phyloP scores from a whole-genome alignment of 2,329 filamentous ascomycete species.

The Macroventuria anomochaeta region DNA sequence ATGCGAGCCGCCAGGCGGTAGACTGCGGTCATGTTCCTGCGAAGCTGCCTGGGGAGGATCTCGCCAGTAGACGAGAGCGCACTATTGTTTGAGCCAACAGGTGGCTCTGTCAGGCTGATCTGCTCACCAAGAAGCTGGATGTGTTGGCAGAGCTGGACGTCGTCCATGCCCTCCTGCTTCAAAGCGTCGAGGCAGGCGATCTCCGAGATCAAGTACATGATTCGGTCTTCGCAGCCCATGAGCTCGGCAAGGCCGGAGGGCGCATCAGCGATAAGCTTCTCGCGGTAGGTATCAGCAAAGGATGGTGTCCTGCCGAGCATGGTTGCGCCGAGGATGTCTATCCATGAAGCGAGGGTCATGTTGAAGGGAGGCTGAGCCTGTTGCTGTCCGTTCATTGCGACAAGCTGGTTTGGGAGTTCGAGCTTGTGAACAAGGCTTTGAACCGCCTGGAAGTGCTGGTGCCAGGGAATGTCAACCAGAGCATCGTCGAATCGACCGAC shows the following conservation, averaged over 20 bases:
- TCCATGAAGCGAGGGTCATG: conserved; percentile 94
- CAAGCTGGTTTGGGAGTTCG: conserved; percentile 73
- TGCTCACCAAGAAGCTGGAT: conserved; percentile 87
- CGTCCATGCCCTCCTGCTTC: conserved; percentile 77
- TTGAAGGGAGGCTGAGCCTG: conserved; percentile 80
- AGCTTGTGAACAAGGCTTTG: conserved; percentile 85
- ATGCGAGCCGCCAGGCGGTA: conserved; percentile 93
- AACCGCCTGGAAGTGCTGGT: conserved; percentile 93
- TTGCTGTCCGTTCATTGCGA: conserved; percentile 63
- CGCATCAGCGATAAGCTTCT: conserved; percentile 76
- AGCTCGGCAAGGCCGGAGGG: conserved; percentile 83
- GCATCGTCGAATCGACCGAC: conserved; percentile 85
- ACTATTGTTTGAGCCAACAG: conserved; percentile 56
- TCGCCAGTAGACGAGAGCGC: conserved; percentile 69
- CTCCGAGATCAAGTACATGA: conserved; percentile 98
- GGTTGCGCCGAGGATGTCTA: conserved; percentile 93
- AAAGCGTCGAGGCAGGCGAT: conserved; percentile 94
- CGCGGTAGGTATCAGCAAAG: conserved; percentile 94
- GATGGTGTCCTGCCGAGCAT: conserved; percentile 86
- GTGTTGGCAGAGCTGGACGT: conserved; percentile 85
- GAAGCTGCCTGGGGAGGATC: conserved; percentile 81
- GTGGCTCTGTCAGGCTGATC: conserved; percentile 78
- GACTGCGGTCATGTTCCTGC: conserved; percentile 84
- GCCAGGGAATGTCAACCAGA: conserved; percentile 92
- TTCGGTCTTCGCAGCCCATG: conserved; percentile 95